Evolutionary conservation across 768 basidiomycete species (phyloP), one percentile per base, ranked within the genome.

Genomic region (Mycena latifolia): DNA sequence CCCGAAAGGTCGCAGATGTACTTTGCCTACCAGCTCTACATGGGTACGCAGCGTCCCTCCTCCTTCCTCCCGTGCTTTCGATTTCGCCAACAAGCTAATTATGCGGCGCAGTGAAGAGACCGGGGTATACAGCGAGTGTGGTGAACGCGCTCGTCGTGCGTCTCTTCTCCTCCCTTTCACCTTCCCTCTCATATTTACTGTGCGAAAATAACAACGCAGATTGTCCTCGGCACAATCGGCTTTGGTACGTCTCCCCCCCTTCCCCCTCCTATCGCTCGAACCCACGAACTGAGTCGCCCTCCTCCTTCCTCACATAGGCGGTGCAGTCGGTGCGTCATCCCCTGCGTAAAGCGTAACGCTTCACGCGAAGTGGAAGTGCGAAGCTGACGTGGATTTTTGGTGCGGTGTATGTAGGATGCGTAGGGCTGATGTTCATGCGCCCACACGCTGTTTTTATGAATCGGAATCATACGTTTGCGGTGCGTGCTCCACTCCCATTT

Each of bases 11-110:
- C 84, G 15, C 84, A 85, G 63, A 69, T 80, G 65, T 83, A 80
- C 70, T 84, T 85, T 61, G 82, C 79, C 6, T 75, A 78, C 56
- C 82, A 84, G 67, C 69, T 84, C 8, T 76, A 81, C 51, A 69
- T 69, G 17, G 80, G 81, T 80, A 55, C n/a, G n/a, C n/a, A n/a
- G n/a, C n/a, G n/a, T n/a, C n/a, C n/a, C n/a, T n/a, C n/a, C n/a
- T n/a, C n/a, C n/a, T n/a, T n/a, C n/a, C n/a, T n/a, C n/a, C n/a
- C n/a, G n/a, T n/a, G n/a, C n/a, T n/a, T n/a, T n/a, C n/a, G n/a
- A n/a, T n/a, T n/a, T n/a, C n/a, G n/a, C n/a, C n/a, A n/a, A n/a
- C n/a, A n/a, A n/a, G 18, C 41, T 43, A 6, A 43, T 6, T 6
- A n/a, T 5, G 6, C 20, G 5, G 4, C 41, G 18, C 41, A 43